A percentile compares a stretch with the other conserved stretches of the same genome.
These are phyloP conservation scores for Gonium pectorale DNA, from an alignment of 139 green algal genomes.

Conservation along the genomic window DNA sequence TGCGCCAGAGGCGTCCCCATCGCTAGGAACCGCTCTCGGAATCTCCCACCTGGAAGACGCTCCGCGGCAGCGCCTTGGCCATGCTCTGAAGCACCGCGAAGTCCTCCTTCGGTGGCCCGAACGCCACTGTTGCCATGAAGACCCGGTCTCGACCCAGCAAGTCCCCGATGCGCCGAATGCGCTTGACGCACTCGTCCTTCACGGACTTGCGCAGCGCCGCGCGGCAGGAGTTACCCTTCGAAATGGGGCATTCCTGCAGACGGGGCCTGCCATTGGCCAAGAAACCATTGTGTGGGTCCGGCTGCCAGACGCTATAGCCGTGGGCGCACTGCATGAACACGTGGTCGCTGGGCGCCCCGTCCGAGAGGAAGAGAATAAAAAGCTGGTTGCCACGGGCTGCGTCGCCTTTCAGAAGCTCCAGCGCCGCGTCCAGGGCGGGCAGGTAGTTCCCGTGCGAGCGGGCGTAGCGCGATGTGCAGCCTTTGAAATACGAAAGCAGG, in stretches of 20 bases:
- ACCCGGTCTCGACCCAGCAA: slow-evolving; percentile 53
- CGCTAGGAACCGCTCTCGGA: no score
- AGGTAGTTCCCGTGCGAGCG: slow-evolving; percentile 55
- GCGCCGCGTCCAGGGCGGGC: slow-evolving; percentile 12
- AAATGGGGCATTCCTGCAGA: neutral
- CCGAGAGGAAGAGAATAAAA: slow-evolving; percentile 53
- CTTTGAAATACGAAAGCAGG: slow-evolving; percentile 8
- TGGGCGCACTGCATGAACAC: neutral
- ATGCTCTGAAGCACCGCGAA: slow-evolving; percentile 55
- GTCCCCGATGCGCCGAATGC: slow-evolving; percentile 38
- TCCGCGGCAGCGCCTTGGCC: slow-evolving; percentile 41
- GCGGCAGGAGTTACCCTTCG: neutral
- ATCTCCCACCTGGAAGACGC: slow-evolving; percentile 48
- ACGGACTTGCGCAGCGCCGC: neutral
- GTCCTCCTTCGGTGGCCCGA: slow-evolving; percentile 45
- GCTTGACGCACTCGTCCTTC: slow-evolving; percentile 18
- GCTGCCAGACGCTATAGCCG: slow-evolving; percentile 9
- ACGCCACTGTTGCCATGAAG: slow-evolving; percentile 50
- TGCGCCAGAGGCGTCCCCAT: no score
- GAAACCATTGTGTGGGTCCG: neutral
- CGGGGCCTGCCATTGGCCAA: no score
- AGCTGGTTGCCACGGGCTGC: slow-evolving; percentile 3
- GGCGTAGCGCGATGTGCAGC: neutral
- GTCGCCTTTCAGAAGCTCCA: neutral
- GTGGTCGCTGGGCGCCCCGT: slow-evolving; percentile 58